Evolutionary conservation across 2,329 filamentous ascomycete species (phyloP).

Genomic region (Diaporthe capsici): DNA sequence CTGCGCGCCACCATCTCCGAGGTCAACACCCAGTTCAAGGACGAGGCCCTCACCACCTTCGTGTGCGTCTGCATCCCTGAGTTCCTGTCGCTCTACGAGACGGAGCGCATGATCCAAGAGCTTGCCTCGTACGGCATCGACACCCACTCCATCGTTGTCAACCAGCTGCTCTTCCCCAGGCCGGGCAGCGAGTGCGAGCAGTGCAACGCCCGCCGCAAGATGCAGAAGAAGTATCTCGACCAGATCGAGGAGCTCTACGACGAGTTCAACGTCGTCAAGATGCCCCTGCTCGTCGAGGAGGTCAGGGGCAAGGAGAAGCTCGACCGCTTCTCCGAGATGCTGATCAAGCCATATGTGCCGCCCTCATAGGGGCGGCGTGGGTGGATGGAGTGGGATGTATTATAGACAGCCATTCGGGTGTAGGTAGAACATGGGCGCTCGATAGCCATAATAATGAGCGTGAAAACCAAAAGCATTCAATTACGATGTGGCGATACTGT

Average conservation of each 20-base stretch:
- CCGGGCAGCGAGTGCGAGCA: slow-evolving; percentile 90
- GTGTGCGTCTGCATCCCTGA: slow-evolving; percentile 99
- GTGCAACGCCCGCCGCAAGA: slow-evolving; percentile 93
- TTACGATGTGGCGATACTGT: not conserved
- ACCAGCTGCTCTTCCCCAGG: slow-evolving; percentile 95
- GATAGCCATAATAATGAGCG: not conserved
- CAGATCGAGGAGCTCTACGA: slow-evolving; percentile 99
- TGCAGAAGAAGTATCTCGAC: slow-evolving; percentile 99
- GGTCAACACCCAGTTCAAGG: slow-evolving; percentile 98
- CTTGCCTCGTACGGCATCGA: slow-evolving; percentile 93
- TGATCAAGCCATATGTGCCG: slow-evolving; percentile 81
- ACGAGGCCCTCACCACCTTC: slow-evolving; percentile 94
- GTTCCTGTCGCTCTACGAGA: slow-evolving; percentile 97
- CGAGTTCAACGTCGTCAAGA: slow-evolving; percentile 99
- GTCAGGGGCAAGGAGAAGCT: slow-evolving; percentile 95
- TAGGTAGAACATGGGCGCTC: not conserved
- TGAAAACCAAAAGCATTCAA: not conserved
- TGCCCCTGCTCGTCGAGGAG: slow-evolving; percentile 96
- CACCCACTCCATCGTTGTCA: slow-evolving; percentile 97
- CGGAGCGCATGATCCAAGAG: slow-evolving; percentile 99
- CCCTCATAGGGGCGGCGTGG: slow-evolving; percentile 56
- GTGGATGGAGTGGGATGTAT: not conserved
- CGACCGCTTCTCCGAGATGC: slow-evolving; percentile 90
- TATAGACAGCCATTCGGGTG: not conserved
- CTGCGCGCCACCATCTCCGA: slow-evolving; percentile 93